phyloP scores from a whole-genome alignment of 495 filamentous ascomycete genomes.

The Lasiosphaeria ovina region DNA sequence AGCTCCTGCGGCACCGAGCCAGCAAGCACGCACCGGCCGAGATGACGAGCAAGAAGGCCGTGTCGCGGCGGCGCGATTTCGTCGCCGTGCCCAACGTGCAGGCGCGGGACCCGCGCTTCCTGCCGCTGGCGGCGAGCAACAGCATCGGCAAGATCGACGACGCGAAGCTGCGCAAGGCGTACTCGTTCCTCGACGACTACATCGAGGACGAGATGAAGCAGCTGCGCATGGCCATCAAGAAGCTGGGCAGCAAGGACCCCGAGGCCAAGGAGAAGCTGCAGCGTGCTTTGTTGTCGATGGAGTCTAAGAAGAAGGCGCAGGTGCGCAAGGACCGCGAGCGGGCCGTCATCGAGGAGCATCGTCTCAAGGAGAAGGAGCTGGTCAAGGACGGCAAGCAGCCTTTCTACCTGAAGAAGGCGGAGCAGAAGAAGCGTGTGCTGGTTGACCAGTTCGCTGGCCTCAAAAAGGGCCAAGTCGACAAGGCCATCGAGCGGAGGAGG shows the following conservation, averaged over 20 bases:
- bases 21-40: constrained; percentile 87
- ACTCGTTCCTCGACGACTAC: constrained; percentile 86
- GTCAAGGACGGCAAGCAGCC: constrained; percentile 87
- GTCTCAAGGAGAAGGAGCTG: constrained; percentile 76
- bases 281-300: constrained; percentile 62
- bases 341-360: constrained; percentile 67
- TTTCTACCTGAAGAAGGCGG: constrained; percentile 86
- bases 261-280: constrained; percentile 63
- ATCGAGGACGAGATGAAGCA: constrained; percentile 71
- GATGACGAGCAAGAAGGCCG: constrained; percentile 74
- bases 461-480: constrained; percentile 77
- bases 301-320: constrained; percentile 67
- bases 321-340: constrained; percentile 63
- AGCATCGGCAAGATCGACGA: constrained; percentile 47
- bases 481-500: constrained; percentile 73
- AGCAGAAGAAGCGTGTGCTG: constrained; percentile 81
- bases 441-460: constrained; percentile 75
- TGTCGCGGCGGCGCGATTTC: constrained; percentile 74
- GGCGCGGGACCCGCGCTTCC: constrained; percentile 83
- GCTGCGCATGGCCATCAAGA: constrained; percentile 61
- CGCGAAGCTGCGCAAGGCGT: constrained; percentile 59
- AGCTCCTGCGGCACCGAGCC: constrained; percentile 41
- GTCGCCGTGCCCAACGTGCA: constrained; percentile 54
- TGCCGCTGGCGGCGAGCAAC: constrained; percentile 21
- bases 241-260: constrained; percentile 56